Evolutionary conservation across 257 asterid species (phyloP).

Genomic region (Penstemon barbatus): DNA sequence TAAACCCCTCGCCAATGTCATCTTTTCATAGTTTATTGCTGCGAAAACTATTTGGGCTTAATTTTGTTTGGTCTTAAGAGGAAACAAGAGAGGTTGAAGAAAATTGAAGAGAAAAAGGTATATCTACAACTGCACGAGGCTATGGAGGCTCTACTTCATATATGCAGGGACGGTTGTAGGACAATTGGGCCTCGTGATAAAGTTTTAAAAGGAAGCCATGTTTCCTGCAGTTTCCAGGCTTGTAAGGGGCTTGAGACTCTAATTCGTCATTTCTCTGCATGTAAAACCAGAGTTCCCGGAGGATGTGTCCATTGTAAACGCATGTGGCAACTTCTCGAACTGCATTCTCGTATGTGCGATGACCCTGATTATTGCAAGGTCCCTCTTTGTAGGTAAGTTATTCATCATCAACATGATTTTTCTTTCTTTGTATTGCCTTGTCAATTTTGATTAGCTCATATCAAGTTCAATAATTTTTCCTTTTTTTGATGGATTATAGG

Average conservation of each 20-base stretch:
- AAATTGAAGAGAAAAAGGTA: conserved; percentile 68
- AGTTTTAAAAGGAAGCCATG: conserved; percentile 58
- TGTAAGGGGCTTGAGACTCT: conserved; percentile 85
- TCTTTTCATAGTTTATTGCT: background rate
- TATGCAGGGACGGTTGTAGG: conserved; percentile 85
- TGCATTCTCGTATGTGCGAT: conserved; percentile 78
- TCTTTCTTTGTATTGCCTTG: conserved; percentile 1
- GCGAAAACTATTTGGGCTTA: conserved; percentile 11
- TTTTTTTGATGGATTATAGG: conserved; percentile 34
- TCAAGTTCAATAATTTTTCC: background rate
- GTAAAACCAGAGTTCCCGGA: conserved; percentile 76
- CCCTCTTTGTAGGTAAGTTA: conserved; percentile 84
- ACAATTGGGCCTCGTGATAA: conserved; percentile 87
- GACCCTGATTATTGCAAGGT: conserved; percentile 82
- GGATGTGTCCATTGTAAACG: conserved; percentile 89
- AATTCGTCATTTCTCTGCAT: conserved; percentile 73
- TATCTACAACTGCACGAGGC: conserved; percentile 85
- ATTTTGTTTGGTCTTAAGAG: conserved; percentile 49
- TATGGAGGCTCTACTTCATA: conserved; percentile 89
- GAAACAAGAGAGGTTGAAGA: conserved; percentile 68
- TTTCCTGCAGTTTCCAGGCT: conserved; percentile 58
- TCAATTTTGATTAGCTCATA: background rate
- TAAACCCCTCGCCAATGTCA: no score
- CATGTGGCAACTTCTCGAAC: conserved; percentile 93
- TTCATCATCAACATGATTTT: background rate